Percentiles rank a stretch among this genome's conserved stretches.
These are phyloP conservation scores for Scytalidium sp. DNA, from an alignment of 2,329 filamentous ascomycete species.

Conservation along the genomic window DNA sequence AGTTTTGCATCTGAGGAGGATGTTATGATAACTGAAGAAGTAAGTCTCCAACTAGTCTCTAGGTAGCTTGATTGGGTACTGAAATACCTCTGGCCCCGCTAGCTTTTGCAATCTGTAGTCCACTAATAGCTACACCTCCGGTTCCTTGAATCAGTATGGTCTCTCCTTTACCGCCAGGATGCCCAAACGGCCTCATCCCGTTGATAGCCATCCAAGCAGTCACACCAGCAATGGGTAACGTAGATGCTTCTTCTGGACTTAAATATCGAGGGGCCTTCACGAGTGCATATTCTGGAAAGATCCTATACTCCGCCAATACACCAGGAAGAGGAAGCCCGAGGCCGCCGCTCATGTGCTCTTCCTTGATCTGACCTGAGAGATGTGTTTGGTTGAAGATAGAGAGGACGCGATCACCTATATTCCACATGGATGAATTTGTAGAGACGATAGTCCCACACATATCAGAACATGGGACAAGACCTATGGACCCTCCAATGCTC, in stretches of 20 bases:
- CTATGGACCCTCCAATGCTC: conserved; percentile 37
- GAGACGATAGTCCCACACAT: conserved; percentile 62
- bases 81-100: conserved; percentile 46
- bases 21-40: conserved; percentile 46
- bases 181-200: conserved; percentile 51
- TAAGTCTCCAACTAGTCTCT: not conserved
- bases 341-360: conserved; percentile 40
- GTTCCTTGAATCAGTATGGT: conserved; percentile 53
- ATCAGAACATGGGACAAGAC: conserved; percentile 65
- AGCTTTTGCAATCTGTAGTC: conserved; percentile 52
- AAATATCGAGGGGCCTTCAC: conserved; percentile 56
- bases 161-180: conserved; percentile 43
- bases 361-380: conserved; percentile 19
- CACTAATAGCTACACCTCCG: conserved; percentile 49
- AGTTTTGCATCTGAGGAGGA: conserved; percentile 53
- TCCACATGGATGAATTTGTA: conserved; percentile 43
- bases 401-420: conserved; percentile 62
- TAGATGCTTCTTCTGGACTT: conserved; percentile 55
- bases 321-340: conserved; percentile 59
- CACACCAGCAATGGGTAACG: conserved; percentile 57
- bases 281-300: conserved; percentile 54
- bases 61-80: conserved; percentile 21
- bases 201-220: conserved; percentile 67
- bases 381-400: conserved; percentile 60
- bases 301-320: conserved; percentile 55